Base-by-base conservation (phyloP, 768 basidiomycete genomes). In the Pulveroboletus frians region DNA sequence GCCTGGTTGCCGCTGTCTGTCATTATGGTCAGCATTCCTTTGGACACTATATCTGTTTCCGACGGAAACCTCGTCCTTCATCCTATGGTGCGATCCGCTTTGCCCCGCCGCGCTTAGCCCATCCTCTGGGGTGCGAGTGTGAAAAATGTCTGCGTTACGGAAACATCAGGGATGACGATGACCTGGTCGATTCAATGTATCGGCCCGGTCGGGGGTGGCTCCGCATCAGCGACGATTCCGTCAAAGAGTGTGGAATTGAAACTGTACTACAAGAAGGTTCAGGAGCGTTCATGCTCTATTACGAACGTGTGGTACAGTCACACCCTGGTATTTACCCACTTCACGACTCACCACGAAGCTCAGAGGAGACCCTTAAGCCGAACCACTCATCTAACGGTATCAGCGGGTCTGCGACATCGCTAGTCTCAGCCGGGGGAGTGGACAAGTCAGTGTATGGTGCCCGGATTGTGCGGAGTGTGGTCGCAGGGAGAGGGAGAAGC, bases 21-120 rank as follows among this genome's bases (percentile, higher is more conserved):
- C 95, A 98, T 67, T 95, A 84, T 62, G 95, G 95, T 13, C 81
- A 84, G 46, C 93, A 96, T 62, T 85, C 85, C 4, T 94, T 88
- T 62, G 95, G 95, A 5, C 95, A 99, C 64, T 99, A 95, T 64
- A 80, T 98, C 55, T 92, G 88, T 57, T 95, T 84, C 64, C 78
- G 96, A 14, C 76, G 94, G 40, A 89, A 86, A 67, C 93, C 93
- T 1, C 75, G 76, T 32, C 74, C 73, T 35, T 61, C 69, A 14
- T 58, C 69, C 3, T 57, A 68, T 20, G 71, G 71, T 2, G 47
- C 65, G 11, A 70, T 67, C 50, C 78, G 75, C 51, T 69, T 68
- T 56, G 60, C 60, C 21, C 67, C 73, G 29, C 70, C 74, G 50
- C 66, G 65, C 55, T 59, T 72, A 36, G 58, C 55, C 37, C 74